Conservation (phyloP, 2,329 filamentous ascomycete species). For the Colletotrichum magnum region DNA sequence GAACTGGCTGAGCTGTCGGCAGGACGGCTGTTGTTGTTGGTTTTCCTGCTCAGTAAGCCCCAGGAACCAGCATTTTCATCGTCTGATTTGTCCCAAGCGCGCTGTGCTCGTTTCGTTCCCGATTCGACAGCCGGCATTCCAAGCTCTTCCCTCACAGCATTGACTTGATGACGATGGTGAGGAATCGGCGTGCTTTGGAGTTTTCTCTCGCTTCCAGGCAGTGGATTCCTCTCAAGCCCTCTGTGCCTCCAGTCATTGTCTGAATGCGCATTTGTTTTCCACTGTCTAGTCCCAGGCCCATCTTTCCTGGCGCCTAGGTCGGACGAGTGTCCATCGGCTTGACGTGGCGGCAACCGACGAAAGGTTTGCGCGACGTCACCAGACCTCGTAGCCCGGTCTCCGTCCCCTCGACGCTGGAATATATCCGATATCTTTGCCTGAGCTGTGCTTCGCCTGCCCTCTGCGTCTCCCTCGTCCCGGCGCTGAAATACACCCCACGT, state of each 20-base stretch:
- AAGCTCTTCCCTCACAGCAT: neutral
- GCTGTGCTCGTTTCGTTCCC: neutral
- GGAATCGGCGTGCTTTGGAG: conserved; percentile 22
- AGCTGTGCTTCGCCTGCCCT: no score
- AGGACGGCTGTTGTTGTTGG: neutral
- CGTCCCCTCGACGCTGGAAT: no score
- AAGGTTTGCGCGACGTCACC: neutral
- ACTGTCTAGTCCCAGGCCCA: neutral
- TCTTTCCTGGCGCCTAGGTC: neutral
- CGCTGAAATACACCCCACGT: no score
- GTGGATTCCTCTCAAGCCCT: neutral
- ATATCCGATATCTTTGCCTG: no score
- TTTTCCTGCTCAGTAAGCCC: conserved; percentile 26
- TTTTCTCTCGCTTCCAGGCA: conserved; percentile 17
- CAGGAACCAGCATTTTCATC: neutral
- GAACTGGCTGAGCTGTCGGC: neutral
- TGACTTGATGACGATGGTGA: conserved; percentile 16
- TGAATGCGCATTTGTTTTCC: neutral
- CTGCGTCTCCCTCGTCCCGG: no score
- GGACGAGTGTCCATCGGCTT: neutral
- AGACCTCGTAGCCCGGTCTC: no score
- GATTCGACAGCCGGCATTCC: neutral
- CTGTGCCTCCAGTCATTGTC: conserved; percentile 30
- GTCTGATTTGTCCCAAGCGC: neutral
- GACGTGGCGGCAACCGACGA: neutral